phyloP scores from a whole-genome alignment of 768 basidiomycete genomes.

The Lactarius deliciosus region DNA sequence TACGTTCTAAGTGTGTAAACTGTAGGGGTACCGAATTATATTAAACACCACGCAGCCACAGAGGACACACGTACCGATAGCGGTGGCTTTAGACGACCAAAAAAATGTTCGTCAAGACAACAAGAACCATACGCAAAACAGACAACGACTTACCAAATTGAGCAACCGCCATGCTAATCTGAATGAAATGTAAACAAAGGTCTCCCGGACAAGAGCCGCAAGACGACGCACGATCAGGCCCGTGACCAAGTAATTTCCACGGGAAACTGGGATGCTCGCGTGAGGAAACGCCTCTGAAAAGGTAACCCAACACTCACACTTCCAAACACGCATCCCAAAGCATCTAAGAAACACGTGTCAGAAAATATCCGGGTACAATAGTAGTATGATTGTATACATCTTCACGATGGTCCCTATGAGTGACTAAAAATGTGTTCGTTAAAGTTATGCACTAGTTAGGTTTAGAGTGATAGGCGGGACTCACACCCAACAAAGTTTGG shows the following conservation, averaged over 20 bases:
- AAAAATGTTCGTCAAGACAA: background rate
- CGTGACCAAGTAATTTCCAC: constrained; percentile 23
- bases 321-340: constrained; percentile 30
- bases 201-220: background rate
- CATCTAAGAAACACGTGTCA: constrained; percentile 17
- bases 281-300: background rate
- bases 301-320: constrained; percentile 20
- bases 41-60: background rate
- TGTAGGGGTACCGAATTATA: constrained; percentile 19
- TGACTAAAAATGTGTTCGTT: constrained; percentile 7
- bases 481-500: constrained; percentile 27
- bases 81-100: constrained; percentile 2
- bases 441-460: background rate
- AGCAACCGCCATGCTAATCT: constrained; percentile 26
- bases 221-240: constrained; percentile 24
- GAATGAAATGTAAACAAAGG: constrained; percentile 4
- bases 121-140: background rate
- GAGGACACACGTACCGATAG: constrained; percentile 11
- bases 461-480: background rate
- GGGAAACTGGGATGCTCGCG: constrained; percentile 21
- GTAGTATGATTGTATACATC: constrained; percentile 9
- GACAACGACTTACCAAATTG: constrained; percentile 25
- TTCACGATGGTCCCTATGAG: constrained; percentile 26
- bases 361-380: background rate
- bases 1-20: constrained; percentile 50